Evolutionary conservation across 1,284 basidiomycete genomes (phyloP), one percentile per base, ranked within the genome.

Genomic region (Microstroma glucosiphilum): DNA sequence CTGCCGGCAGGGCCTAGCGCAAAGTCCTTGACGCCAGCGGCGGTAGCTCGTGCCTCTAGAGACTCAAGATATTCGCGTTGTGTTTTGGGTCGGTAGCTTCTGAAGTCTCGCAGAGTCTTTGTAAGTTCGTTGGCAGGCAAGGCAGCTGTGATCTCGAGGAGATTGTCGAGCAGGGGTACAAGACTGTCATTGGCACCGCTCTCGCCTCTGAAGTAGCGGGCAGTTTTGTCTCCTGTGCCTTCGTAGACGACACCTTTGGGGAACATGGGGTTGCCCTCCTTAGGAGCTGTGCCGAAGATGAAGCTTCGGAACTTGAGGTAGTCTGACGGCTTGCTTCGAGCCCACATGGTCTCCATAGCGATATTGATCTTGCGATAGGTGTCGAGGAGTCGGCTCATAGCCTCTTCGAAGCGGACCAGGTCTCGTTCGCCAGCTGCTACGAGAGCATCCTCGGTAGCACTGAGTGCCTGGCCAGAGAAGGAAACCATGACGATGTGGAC

Each of bases 281-380:
- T 69, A 8, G 75, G 75, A 12, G 68, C 75, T 1, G 69, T 72
- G 17, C 76, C 76, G 43, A 76, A 78, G 66, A 78, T 78, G 62
- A 78, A 78, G 41, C 65, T 63, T 8, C 76, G 67, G 64, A 76
- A 76, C 54, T 69, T 71, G 55, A 75, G 68, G 49, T 78, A 78
- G 56, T 78, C 76, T 1, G 53, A 23, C 1, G 70, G 69, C 1
- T 70, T 59, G 0, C 62, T 66, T 8, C 72, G 64, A 6, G 11
- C 11, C 76, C 76, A 78, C 76, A 78, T 78, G 37, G 69, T 75
- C 57, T 76, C 74, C 76, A 78, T 78, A 15, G 58, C 53, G 17
- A 56, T 43, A 56, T 78, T 72, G 66, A 78, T 77, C 58, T 71
- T 65, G 6, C 66, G 68, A 61, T 71, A 78, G 1, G 66, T 61